Percentiles rank a stretch among this genome's conserved stretches.
Evolutionary conservation across 306 rosid species (phyloP).

Genomic region (Gillenia trifoliata): DNA sequence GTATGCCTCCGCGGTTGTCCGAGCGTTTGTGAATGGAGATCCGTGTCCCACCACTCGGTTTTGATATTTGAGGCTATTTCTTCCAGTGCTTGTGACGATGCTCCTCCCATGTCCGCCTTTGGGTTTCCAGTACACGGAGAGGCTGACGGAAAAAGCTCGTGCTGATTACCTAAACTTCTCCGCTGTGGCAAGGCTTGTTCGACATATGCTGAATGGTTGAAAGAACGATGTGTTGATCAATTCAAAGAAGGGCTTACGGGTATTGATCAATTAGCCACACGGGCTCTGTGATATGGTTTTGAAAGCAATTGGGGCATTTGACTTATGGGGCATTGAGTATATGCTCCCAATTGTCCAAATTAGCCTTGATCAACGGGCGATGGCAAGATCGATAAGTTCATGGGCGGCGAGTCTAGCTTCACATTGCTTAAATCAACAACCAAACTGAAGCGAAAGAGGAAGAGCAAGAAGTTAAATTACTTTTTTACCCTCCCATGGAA

Average conservation of each 20-base stretch:
- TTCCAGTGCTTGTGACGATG: constrained; percentile 18
- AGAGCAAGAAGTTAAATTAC: too few species aligned
- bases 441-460: too few species aligned
- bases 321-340: too few species aligned
- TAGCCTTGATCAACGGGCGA: too few species aligned
- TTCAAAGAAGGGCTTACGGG: constrained; percentile 73
- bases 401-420: too few species aligned
- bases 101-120: constrained; percentile 35
- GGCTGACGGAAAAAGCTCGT: constrained; percentile 61
- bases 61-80: constrained; percentile 71
- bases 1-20: constrained; percentile 76
- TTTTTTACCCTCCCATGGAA: too few species aligned
- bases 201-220: constrained; percentile 61
- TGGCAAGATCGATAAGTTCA: too few species aligned
- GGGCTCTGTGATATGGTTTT: constrained; percentile 63
- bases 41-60: constrained; percentile 75
- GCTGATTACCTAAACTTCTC: constrained; percentile 45
- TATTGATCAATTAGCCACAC: constrained; percentile 83
- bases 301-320: constrained; percentile 60
- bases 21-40: constrained; percentile 53
- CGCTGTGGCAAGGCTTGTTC: constrained; percentile 54
- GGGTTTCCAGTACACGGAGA: constrained; percentile 50
- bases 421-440: too few species aligned
- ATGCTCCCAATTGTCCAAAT: too few species aligned
- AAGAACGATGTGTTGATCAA: constrained; percentile 60